These are phyloP conservation scores for Dictyophora rubrovolvata DNA, from an alignment of 768 basidiomycete genomes.

Conservation along the genomic window DNA sequence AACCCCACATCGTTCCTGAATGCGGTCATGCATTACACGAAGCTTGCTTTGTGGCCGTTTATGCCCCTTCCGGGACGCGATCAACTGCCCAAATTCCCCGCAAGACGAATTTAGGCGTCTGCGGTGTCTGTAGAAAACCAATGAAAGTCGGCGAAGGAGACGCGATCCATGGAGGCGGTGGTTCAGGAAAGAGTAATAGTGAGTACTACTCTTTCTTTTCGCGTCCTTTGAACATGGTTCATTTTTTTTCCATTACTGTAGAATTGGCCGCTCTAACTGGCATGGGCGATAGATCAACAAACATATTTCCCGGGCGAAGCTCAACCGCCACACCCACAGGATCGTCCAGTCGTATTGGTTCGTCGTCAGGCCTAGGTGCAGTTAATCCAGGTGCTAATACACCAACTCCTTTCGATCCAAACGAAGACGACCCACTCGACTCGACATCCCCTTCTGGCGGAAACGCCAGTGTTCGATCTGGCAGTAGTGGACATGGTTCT, in stretches of 20 bases:
- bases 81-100: conserved; percentile 43
- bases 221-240: not conserved
- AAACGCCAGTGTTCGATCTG: conserved; percentile 29
- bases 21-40: conserved; percentile 98
- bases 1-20: conserved; percentile 93
- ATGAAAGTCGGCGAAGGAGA: conserved; percentile 94
- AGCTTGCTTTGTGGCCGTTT: conserved; percentile 96
- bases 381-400: conserved; percentile 1
- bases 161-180: not conserved
- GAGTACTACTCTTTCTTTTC: conserved; percentile 22
- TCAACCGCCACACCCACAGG: conserved; percentile 23
- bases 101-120: conserved; percentile 83
- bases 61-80: conserved; percentile 63
- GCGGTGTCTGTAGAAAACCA: conserved; percentile 91
- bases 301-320: conserved; percentile 65
- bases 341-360: not conserved
- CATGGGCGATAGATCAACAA: conserved; percentile 54
- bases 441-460: conserved; percentile 34
- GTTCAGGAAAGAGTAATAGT: conserved; percentile 81
- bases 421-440: conserved; percentile 49
- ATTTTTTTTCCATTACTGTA: conserved; percentile 24
- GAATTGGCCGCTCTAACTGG: conserved; percentile 93
- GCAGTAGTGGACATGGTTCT: conserved; percentile 19
- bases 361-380: not conserved
- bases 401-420: conserved; percentile 11